A percentile compares a stretch with the other conserved stretches of the same genome.
Conservation (phyloP, 257 asterid genomes). For the Capsicum rhomboideum region DNA sequence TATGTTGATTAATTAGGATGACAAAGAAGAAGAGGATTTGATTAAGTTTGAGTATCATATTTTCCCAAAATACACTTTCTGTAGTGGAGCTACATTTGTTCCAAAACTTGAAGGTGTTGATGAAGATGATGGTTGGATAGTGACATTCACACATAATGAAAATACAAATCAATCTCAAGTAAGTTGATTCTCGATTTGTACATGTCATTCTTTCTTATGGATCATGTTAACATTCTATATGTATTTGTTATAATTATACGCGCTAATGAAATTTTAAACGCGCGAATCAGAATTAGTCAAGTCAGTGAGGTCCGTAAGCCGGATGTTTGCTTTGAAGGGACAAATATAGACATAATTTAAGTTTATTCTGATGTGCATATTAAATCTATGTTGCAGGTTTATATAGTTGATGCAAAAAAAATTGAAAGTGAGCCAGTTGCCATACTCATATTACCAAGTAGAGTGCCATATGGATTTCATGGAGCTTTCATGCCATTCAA, state of each 20-base stretch:
- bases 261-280: too few species aligned
- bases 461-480: conserved; percentile 38
- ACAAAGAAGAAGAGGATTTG: background rate
- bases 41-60: conserved; percentile 12
- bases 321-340: too few species aligned
- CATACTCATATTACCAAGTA: conserved; percentile 11
- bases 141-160: conserved; percentile 16
- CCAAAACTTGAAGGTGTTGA: conserved; percentile 1
- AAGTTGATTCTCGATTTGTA: background rate
- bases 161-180: conserved; percentile 13
- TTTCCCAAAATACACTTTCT: conserved; percentile 13
- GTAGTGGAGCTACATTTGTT: conserved; percentile 17
- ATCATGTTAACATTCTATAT: too few species aligned
- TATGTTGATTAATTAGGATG: background rate
- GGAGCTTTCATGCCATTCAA: conserved; percentile 16
- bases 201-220: background rate
- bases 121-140: conserved; percentile 33
- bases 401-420: conserved; percentile 22
- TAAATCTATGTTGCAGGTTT: conserved; percentile 1
- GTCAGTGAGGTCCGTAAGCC: too few species aligned
- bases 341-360: too few species aligned
- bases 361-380: background rate
- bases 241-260: too few species aligned
- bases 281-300: too few species aligned
- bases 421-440: conserved; percentile 18